Evolutionary conservation across 225 moss, liverwort and hornwort species (phyloP), one percentile per base, ranked within the genome.

Genomic region (Marchantia paleacea): DNA sequence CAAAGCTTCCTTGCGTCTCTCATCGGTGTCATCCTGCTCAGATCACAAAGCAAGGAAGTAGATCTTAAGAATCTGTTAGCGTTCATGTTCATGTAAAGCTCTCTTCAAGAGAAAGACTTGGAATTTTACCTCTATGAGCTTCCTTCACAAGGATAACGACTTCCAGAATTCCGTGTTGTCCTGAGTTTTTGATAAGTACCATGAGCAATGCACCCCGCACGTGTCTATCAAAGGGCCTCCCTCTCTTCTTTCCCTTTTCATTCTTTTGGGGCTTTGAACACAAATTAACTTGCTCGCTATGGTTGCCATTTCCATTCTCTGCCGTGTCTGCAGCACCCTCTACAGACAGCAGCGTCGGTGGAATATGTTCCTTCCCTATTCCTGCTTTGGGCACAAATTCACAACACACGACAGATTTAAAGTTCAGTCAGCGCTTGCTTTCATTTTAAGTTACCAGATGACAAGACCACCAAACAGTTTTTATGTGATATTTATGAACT

Each of bases 211-310:
- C 83, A 79, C 86, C 92, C 82, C 95, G 89, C 39, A 82, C 22
- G 52, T 85, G 85, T 79, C 99, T 89, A 85, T 99, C 99, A 70
- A 90, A 99, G 8, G 95, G 95, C 72, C 99, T 89, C 52, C 99
- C 99, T 86, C 91, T 91, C 86, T 97, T 97, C 76, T 88, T 89
- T 48, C 75, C 81, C 53, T 26, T 71, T 73, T 13, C 82, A 39
- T 39, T 82, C 75, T 82, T 84, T n/a, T 64, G 39, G 39, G 39
- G 77, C 62, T 82, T 73, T 72, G 87, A 82, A 64, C 73, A 80
- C 72, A 80, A 77, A 64, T 82, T 75, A 70, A 60, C 80, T 62
- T 89, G 88, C 20, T 82, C 82, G 71, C 66, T 72, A 75, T 89
- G 91, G 19, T 22, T 78, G 25, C 6, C 82, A 54, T 80, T 74